These are phyloP conservation scores for Curvularia spicifera DNA, from an alignment of 2,329 filamentous ascomycete genomes.

Conservation along the genomic window DNA sequence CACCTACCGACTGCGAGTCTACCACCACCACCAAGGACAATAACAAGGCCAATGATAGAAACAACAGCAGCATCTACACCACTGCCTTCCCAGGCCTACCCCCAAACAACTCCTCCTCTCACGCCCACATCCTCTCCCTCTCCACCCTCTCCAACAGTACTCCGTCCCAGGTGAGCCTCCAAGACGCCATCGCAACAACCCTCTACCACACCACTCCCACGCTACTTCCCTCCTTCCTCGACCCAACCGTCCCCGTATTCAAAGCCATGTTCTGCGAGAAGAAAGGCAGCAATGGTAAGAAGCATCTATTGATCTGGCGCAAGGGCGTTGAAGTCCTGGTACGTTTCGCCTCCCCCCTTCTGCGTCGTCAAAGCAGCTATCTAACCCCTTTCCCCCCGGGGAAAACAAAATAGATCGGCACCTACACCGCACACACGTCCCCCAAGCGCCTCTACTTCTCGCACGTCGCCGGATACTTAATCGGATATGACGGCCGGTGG, in stretches of 20 bases:
- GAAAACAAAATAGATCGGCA: conserved; percentile 16
- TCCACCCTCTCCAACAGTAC: not conserved
- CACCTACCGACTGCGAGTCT: not conserved
- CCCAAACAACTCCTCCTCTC: not conserved
- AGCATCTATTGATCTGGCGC: conserved; percentile 29
- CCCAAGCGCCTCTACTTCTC: conserved; percentile 23
- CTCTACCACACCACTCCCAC: conserved; percentile 15
- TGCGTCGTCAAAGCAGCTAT: too few relatives aligned
- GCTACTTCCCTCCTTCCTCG: conserved; percentile 19
- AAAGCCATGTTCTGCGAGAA: conserved; percentile 24
- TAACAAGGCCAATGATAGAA: not conserved
- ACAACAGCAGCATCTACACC: conserved; percentile 2
- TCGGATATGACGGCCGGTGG: conserved; percentile 31
- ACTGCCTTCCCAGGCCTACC: conserved; percentile 16
- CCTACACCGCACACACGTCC: conserved; percentile 19
- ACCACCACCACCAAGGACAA: not conserved
- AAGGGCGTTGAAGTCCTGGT: conserved; percentile 30
- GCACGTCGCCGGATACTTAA: conserved; percentile 25
- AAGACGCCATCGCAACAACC: conserved; percentile 27
- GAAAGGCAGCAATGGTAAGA: conserved; percentile 10
- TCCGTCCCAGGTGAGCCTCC: conserved; percentile 7
- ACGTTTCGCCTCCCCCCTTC: conserved; percentile 1
- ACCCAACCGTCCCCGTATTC: conserved; percentile 18
- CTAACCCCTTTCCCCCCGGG: not conserved
- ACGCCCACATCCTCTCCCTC: conserved; percentile 21